Percentiles rank a stretch among this genome's conserved stretches.
phyloP scores from a whole-genome alignment of 2,329 filamentous ascomycete genomes.

The Xylaria sp. region DNA sequence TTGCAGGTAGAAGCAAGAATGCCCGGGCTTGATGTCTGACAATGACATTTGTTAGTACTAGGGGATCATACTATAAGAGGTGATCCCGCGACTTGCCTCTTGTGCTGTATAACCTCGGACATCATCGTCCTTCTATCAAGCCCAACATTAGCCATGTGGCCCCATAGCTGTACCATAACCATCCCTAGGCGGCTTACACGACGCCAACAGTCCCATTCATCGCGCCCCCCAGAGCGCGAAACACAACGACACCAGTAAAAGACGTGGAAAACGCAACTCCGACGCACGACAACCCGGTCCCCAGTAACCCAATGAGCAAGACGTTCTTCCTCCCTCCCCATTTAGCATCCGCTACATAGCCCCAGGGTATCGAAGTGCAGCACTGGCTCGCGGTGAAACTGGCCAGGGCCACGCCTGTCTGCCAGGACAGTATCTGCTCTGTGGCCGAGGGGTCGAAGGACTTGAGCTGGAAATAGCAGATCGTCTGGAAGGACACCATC shows the following conservation, averaged over 20 bases:
- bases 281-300: background rate
- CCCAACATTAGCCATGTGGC: background rate
- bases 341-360: background rate
- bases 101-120: background rate
- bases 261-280: background rate
- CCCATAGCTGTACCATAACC: background rate
- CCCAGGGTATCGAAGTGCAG: conserved; percentile 1
- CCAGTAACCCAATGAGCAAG: background rate
- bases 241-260: background rate
- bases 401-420: background rate
- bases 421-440: background rate
- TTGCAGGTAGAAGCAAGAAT: background rate
- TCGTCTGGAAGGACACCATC: conserved; percentile 1
- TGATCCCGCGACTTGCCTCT: background rate
- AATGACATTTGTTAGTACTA: background rate
- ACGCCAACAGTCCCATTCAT: background rate
- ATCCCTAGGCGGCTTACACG: background rate
- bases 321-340: background rate
- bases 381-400: background rate
- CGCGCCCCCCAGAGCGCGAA: background rate
- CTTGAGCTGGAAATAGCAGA: background rate
- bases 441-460: background rate
- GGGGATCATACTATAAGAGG: background rate
- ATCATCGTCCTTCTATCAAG: background rate
- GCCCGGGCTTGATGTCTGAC: background rate